Percentiles rank a stretch among this genome's conserved stretches.
Conservation (phyloP, 371 early-diverging fungal genomes). For the Mucor piriformis region DNA sequence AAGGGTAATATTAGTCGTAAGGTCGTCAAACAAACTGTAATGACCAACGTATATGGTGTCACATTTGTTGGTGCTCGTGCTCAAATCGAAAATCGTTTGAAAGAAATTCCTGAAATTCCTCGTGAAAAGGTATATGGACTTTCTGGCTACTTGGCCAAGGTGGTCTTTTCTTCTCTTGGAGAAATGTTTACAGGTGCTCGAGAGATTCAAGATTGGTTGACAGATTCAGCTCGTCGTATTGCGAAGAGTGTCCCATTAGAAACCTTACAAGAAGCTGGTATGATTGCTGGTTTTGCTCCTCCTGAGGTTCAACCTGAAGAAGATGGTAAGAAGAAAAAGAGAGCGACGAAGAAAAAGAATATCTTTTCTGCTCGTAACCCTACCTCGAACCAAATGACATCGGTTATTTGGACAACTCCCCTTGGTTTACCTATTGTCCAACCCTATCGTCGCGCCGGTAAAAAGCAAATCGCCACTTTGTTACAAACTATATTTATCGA, state of each 20-base stretch:
- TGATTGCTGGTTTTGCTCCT: slow-evolving; percentile 8
- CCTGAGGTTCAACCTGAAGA: not conserved
- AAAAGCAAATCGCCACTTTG: slow-evolving; percentile 69
- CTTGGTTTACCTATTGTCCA: slow-evolving; percentile 94
- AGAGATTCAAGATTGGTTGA: slow-evolving; percentile 93
- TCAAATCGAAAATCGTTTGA: slow-evolving; percentile 86
- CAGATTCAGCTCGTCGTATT: slow-evolving; percentile 84
- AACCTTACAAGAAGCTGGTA: slow-evolving; percentile 53
- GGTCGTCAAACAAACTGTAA: slow-evolving; percentile 98
- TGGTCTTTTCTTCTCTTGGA: slow-evolving; percentile 86
- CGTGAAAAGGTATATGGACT: slow-evolving; percentile 54
- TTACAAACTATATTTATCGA: slow-evolving; percentile 81
- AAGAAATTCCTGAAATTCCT: slow-evolving; percentile 68
- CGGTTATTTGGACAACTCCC: slow-evolving; percentile 97
- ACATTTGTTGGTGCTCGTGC: slow-evolving; percentile 93
- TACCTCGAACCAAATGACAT: slow-evolving; percentile 71
- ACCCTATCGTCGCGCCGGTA: slow-evolving; percentile 85
- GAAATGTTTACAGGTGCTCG: slow-evolving; percentile 91
- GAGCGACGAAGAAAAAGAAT: slow-evolving; percentile 15
- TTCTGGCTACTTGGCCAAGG: slow-evolving; percentile 76
- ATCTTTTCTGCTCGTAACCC: slow-evolving; percentile 54
- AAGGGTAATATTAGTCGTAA: slow-evolving; percentile 84
- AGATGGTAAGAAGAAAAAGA: not conserved
- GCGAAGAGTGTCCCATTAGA: slow-evolving; percentile 77
- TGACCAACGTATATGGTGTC: slow-evolving; percentile 99